These are phyloP conservation scores for Clavispora phyllophila DNA, from an alignment of 805 yeast species.

Conservation along the genomic window DNA sequence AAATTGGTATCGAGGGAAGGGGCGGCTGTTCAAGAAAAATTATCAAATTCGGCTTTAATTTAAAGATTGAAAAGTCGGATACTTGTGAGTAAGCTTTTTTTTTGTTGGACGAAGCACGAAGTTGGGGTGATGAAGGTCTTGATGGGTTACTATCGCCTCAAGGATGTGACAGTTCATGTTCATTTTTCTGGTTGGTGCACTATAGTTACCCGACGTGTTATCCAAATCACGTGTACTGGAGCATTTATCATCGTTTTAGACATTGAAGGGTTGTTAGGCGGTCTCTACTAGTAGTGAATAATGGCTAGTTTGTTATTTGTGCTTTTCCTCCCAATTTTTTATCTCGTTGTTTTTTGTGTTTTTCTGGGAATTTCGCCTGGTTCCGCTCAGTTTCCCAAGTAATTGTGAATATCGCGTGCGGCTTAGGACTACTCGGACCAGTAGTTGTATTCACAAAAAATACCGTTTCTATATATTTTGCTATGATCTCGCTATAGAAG, in stretches of 20 bases:
- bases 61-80: background rate
- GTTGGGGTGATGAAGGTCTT: background rate
- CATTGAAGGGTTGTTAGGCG: too few relatives aligned
- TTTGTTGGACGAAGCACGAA: background rate
- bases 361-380: background rate
- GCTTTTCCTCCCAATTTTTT: too few relatives aligned
- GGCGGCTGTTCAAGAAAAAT: background rate
- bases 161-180: background rate
- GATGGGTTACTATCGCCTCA: background rate
- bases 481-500: background rate
- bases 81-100: background rate
- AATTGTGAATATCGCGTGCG: too few relatives aligned
- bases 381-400: too few relatives aligned
- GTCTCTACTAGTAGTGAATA: too few relatives aligned
- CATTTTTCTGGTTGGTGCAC: background rate
- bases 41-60: background rate
- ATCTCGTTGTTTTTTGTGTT: too few relatives aligned
- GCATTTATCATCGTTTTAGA: too few relatives aligned
- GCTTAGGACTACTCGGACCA: too few relatives aligned
- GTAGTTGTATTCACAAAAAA: background rate
- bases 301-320: too few relatives aligned
- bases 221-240: background rate
- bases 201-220: background rate
- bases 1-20: background rate
- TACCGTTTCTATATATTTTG: background rate